phyloP scores from a whole-genome alignment of 2,329 filamentous ascomycete genomes.

The Diplocarpon mali region DNA sequence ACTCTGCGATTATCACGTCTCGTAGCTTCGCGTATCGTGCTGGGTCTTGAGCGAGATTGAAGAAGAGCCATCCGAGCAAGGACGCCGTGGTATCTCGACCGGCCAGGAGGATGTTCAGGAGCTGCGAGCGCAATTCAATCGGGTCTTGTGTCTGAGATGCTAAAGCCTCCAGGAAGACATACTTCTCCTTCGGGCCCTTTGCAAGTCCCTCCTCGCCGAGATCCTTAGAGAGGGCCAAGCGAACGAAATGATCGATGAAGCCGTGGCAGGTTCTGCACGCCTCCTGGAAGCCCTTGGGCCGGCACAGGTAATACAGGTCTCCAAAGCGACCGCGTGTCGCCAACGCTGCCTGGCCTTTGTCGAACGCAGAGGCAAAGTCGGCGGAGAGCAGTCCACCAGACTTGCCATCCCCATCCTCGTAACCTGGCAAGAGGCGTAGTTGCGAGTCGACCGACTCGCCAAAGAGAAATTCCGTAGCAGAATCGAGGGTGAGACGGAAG shows the following conservation, averaged over 20 bases:
- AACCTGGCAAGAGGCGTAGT: constrained; percentile 5
- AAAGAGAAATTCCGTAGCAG: constrained; percentile 38
- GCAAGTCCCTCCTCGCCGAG: constrained; percentile 21
- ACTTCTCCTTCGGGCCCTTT: constrained; percentile 24
- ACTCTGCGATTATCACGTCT: constrained; percentile 29
- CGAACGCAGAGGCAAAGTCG: constrained; percentile 38
- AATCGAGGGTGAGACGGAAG: constrained; percentile 49
- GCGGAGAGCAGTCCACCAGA: constrained; percentile 6
- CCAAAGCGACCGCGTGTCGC: constrained; percentile 14
- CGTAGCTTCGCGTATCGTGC: constrained; percentile 34
- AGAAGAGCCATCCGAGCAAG: constrained; percentile 38
- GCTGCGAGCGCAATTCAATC: constrained; percentile 37
- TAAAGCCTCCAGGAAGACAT: constrained; percentile 46
- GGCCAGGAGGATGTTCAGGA: constrained; percentile 43
- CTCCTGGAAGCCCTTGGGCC: constrained; percentile 26
- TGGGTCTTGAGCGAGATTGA: constrained; percentile 32
- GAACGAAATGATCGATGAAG: constrained; percentile 39
- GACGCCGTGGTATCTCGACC: constrained; percentile 48
- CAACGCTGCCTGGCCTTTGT: constrained; percentile 30
- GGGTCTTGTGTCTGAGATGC: constrained; percentile 35
- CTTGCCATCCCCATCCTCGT: constrained; percentile 1
- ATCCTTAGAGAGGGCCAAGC: constrained; percentile 26
- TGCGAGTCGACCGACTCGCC: constrained; percentile 40
- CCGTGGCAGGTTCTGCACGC: constrained; percentile 25
- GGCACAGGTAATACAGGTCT: constrained; percentile 16